A percentile compares a stretch with the other conserved stretches of the same genome.
These are phyloP conservation scores for Tricholoma bakamatsutake DNA, from an alignment of 768 basidiomycete species.

Conservation along the genomic window DNA sequence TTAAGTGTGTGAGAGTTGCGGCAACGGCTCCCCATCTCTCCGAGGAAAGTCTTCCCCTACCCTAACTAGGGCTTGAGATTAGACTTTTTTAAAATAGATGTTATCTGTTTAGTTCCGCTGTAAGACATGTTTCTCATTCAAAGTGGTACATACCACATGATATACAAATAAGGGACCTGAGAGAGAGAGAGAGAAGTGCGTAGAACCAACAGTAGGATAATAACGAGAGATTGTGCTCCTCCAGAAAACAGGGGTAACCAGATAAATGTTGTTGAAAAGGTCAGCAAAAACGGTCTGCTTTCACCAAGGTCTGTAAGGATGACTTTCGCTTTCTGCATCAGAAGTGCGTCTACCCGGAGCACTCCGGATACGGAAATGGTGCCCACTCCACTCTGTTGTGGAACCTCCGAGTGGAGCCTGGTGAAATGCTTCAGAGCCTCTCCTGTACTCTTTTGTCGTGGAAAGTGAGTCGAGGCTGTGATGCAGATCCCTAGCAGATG, in stretches of 20 bases:
- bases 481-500: conserved; percentile 17
- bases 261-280: too few species aligned
- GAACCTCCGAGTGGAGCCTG: background rate
- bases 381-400: conserved; percentile 11
- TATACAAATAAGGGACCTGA: background rate
- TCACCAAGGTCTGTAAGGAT: conserved; percentile 46
- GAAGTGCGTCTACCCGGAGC: conserved; percentile 22
- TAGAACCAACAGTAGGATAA: too few species aligned
- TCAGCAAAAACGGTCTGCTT: too few species aligned
- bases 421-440: conserved; percentile 6
- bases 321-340: conserved; percentile 32
- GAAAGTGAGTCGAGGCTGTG: background rate
- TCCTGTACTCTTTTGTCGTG: conserved; percentile 3
- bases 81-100: too few species aligned
- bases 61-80: background rate
- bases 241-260: too few species aligned
- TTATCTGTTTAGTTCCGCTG: too few species aligned
- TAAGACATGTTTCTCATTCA: background rate
- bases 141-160: too few species aligned
- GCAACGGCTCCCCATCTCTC: conserved; percentile 1
- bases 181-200: background rate
- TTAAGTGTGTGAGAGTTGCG: background rate
- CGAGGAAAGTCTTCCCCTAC: conserved; percentile 5
- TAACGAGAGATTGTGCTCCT: too few species aligned
- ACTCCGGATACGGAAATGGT: conserved; percentile 15